Conservation (phyloP, 1,284 basidiomycete genomes). For the Cronartium ribicola region DNA sequence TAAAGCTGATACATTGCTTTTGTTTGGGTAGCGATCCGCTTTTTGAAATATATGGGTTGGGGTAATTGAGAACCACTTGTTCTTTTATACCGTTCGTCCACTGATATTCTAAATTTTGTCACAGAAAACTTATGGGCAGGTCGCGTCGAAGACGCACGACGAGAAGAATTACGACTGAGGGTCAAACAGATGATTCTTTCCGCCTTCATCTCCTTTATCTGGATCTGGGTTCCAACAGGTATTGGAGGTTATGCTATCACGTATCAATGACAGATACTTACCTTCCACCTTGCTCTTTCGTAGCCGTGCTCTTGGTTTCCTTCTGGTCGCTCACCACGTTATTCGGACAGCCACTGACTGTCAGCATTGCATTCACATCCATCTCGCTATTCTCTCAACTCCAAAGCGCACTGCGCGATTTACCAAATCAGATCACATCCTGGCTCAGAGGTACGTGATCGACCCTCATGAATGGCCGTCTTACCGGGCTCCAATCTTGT, state of each 20-base stretch:
- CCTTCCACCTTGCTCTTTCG: too few relatives aligned
- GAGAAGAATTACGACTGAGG: constrained; percentile 46
- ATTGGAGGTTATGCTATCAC: too few relatives aligned
- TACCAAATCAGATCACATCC: constrained; percentile 38
- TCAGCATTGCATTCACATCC: constrained; percentile 42
- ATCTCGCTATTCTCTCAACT: constrained; percentile 54
- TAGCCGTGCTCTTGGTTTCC: constrained; percentile 30
- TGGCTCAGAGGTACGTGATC: constrained; percentile 35
- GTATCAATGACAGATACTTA: too few relatives aligned
- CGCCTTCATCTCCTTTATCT: constrained; percentile 57
- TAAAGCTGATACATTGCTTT: background rate
- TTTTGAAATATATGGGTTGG: constrained; percentile 42
- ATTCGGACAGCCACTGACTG: constrained; percentile 33
- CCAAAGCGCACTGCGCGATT: constrained; percentile 50
- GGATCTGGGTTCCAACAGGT: constrained; percentile 37
- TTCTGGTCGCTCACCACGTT: constrained; percentile 54
- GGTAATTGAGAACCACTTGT: constrained; percentile 53
- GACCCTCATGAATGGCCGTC: background rate
- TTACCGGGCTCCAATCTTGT: background rate
- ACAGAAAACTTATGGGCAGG: constrained; percentile 53
- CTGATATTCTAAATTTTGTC: constrained; percentile 1
- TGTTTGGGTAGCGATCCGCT: constrained; percentile 32
- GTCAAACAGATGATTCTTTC: constrained; percentile 63
- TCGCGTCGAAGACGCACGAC: constrained; percentile 29
- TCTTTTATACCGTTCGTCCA: constrained; percentile 1